A percentile compares a stretch with the other conserved stretches of the same genome.
Conservation (phyloP, 495 filamentous ascomycete species). For the Aspergillus taichungensis region DNA sequence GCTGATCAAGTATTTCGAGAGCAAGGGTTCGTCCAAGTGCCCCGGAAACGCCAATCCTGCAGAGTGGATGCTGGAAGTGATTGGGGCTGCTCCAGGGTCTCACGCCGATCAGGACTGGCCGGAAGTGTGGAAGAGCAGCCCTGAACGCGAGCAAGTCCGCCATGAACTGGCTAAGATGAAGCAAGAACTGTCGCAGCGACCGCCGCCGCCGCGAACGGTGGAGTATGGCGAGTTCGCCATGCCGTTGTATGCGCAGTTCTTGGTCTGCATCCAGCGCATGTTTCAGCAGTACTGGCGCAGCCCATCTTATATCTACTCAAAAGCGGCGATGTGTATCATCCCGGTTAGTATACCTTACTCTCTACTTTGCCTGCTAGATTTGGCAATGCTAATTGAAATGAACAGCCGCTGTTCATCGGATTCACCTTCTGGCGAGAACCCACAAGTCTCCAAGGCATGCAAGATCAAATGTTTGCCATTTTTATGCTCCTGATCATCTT, state of each 20-base stretch:
- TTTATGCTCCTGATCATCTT: constrained; percentile 78
- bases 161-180: constrained; percentile 60
- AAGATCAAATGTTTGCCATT: constrained; percentile 81
- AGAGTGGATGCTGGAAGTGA: constrained; percentile 91
- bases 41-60: constrained; percentile 69
- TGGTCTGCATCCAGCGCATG: constrained; percentile 46
- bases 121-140: constrained; percentile 62
- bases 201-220: constrained; percentile 28
- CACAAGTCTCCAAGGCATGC: constrained; percentile 66
- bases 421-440: constrained; percentile 76
- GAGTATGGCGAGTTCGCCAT: constrained; percentile 43
- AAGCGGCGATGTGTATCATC: constrained; percentile 43
- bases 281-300: constrained; percentile 90
- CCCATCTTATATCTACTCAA: constrained; percentile 77
- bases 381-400: constrained; percentile 21
- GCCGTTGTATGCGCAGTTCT: constrained; percentile 40
- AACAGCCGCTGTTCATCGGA: constrained; percentile 72
- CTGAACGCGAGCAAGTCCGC: constrained; percentile 56
- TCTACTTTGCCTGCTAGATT: neutral
- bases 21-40: constrained; percentile 61
- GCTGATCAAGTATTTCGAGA: constrained; percentile 69
- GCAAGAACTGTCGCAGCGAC: constrained; percentile 31
- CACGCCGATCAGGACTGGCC: constrained; percentile 70
- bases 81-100: constrained; percentile 76
- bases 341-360: constrained; percentile 19